phyloP scores from a whole-genome alignment of 2,329 filamentous ascomycete species.

The Keithomyces neogunnii region DNA sequence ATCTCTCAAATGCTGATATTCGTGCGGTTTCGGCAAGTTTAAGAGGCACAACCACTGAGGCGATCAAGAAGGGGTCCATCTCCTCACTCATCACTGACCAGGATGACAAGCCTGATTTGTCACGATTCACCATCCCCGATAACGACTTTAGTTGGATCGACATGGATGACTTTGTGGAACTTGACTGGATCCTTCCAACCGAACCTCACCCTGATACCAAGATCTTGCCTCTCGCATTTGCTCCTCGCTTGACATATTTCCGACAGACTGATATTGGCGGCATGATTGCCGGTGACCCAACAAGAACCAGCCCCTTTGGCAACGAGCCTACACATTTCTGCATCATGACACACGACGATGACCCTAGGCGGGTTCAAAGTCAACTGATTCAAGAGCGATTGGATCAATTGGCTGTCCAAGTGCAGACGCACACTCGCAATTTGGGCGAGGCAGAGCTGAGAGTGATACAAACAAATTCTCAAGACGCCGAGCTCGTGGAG shows the following conservation, averaged over 20 bases:
- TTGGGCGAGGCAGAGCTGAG: constrained; percentile 70
- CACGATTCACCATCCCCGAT: constrained; percentile 89
- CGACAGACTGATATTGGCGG: constrained; percentile 89
- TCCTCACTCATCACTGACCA: constrained; percentile 43
- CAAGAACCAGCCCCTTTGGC: constrained; percentile 81
- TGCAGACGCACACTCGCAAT: constrained; percentile 62
- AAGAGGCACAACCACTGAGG: constrained; percentile 67
- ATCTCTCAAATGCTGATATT: constrained; percentile 85
- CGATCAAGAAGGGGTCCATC: constrained; percentile 54
- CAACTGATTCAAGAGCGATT: constrained; percentile 77
- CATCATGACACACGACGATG: constrained; percentile 85
- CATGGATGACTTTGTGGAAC: constrained; percentile 98
- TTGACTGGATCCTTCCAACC: constrained; percentile 90
- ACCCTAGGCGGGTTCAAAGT: constrained; percentile 80
- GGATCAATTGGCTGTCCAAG: constrained; percentile 68
- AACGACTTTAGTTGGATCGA: constrained; percentile 96
- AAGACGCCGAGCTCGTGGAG: constrained; percentile 41
- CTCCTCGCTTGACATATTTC: constrained; percentile 95
- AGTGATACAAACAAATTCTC: constrained; percentile 41
- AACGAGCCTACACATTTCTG: constrained; percentile 90
- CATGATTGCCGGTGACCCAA: constrained; percentile 69
- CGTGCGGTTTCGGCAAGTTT: constrained; percentile 89
- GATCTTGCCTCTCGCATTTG: constrained; percentile 84
- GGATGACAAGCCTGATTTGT: constrained; percentile 61
- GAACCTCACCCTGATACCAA: constrained; percentile 88